Evolutionary conservation across 768 basidiomycete genomes (phyloP).

Genomic region (Lentinula raphanica): DNA sequence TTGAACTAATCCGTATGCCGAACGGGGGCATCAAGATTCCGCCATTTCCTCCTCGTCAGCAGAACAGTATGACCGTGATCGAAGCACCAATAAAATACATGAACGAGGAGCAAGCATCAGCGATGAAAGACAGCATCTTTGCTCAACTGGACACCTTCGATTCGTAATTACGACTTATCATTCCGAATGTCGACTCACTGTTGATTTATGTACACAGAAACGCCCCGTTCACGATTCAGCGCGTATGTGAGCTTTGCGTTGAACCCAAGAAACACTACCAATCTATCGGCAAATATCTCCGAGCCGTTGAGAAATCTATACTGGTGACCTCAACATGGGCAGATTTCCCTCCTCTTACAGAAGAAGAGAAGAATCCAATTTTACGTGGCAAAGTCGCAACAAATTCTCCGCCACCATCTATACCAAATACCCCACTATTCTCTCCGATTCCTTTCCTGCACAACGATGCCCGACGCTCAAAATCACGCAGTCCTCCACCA

Average conservation of each 20-base stretch:
- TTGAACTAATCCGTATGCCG: constrained; percentile 36
- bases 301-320: constrained; percentile 76
- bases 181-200: constrained; percentile 6
- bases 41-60: constrained; percentile 64
- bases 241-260: constrained; percentile 76
- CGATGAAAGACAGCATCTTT: constrained; percentile 52
- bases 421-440: constrained; percentile 76
- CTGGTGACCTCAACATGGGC: constrained; percentile 80
- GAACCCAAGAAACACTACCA: constrained; percentile 68
- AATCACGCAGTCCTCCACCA: constrained; percentile 74
- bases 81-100: constrained; percentile 56
- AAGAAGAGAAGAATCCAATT: constrained; percentile 30
- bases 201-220: constrained; percentile 33
- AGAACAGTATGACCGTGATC: constrained; percentile 41
- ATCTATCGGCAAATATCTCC: constrained; percentile 79
- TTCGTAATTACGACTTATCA: constrained; percentile 39
- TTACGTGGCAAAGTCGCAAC: constrained; percentile 34
- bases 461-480: constrained; percentile 74
- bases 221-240: constrained; percentile 87
- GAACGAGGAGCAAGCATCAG: constrained; percentile 54
- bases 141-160: constrained; percentile 70
- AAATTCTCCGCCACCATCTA: constrained; percentile 44
- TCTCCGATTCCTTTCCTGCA: constrained; percentile 87
- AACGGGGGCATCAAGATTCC: constrained; percentile 64
- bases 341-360: constrained; percentile 54